A percentile compares a stretch with the other conserved stretches of the same genome.
phyloP scores from a whole-genome alignment of 306 rosid genomes.

The Cicer cuneatum region DNA sequence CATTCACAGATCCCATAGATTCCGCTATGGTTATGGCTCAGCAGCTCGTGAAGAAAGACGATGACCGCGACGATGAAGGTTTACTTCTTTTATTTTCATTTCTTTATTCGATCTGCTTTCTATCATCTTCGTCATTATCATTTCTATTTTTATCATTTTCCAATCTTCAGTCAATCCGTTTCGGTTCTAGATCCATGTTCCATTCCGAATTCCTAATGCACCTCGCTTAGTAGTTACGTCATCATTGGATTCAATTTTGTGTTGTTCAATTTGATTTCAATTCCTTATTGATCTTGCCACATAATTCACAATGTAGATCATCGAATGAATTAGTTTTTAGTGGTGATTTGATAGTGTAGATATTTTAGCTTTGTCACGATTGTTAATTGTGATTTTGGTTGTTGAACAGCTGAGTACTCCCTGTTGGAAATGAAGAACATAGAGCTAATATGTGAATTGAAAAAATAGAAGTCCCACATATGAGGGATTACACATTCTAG shows the following conservation, averaged over 20 bases:
- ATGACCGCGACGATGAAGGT: slow-evolving; percentile 99
- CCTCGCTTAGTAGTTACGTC: too few species aligned
- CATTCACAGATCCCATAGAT: slow-evolving; percentile 50
- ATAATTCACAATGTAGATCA: slow-evolving; percentile 53
- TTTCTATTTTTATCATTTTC: slow-evolving; percentile 27
- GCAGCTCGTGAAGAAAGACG: slow-evolving; percentile 86
- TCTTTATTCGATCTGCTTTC: slow-evolving; percentile 42
- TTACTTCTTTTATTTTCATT: background rate
- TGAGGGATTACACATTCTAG: too few species aligned
- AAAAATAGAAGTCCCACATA: too few species aligned
- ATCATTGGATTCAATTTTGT: slow-evolving; percentile 38
- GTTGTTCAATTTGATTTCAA: slow-evolving; percentile 47
- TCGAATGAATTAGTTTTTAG: slow-evolving; percentile 35
- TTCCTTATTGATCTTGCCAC: slow-evolving; percentile 28
- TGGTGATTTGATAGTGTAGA: slow-evolving; percentile 39
- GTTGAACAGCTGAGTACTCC: slow-evolving; percentile 74
- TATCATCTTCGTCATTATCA: slow-evolving; percentile 21
- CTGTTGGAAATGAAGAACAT: too few species aligned
- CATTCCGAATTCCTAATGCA: too few species aligned
- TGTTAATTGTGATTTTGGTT: slow-evolving; percentile 46
- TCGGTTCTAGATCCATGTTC: slow-evolving; percentile 61
- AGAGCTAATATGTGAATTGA: too few species aligned
- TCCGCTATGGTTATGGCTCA: slow-evolving; percentile 74
- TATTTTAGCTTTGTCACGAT: background rate
- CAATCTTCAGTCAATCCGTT: slow-evolving; percentile 43